Percentiles rank a stretch among this genome's conserved stretches.
Conservation (phyloP, 306 rosid species). For the Vigna hirtella region DNA sequence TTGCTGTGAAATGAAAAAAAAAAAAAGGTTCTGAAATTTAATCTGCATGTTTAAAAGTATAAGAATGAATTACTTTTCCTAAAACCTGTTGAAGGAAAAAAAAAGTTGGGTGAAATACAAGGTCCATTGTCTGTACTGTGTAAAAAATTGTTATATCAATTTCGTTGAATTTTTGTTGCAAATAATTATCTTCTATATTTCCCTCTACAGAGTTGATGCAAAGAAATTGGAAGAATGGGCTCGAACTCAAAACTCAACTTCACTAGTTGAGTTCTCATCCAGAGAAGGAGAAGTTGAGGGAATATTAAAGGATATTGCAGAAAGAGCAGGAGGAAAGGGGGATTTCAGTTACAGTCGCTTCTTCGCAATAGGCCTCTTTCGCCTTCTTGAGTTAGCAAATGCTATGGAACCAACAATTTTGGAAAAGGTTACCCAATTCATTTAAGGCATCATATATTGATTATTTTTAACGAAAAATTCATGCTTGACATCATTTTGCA, state of each 20-base stretch:
- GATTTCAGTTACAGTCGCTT: slow-evolving; percentile 94
- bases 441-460: slow-evolving; percentile 16
- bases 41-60: neutral
- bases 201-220: slow-evolving; percentile 73
- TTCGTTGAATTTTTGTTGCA: slow-evolving; percentile 26
- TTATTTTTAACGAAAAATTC: too few relatives aligned
- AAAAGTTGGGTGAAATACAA: neutral
- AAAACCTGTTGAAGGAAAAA: slow-evolving; percentile 1
- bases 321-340: slow-evolving; percentile 80
- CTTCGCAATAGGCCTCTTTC: slow-evolving; percentile 96
- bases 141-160: slow-evolving; percentile 5
- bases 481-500: too few relatives aligned
- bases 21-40: slow-evolving; percentile 11
- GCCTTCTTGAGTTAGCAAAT: slow-evolving; percentile 94
- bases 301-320: slow-evolving; percentile 80
- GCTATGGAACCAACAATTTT: slow-evolving; percentile 87
- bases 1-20: slow-evolving; percentile 22
- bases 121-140: neutral
- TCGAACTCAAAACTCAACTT: slow-evolving; percentile 72
- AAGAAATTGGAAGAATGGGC: slow-evolving; percentile 97
- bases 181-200: slow-evolving; percentile 37
- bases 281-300: slow-evolving; percentile 93
- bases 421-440: slow-evolving; percentile 69
- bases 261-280: slow-evolving; percentile 83
- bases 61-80: slow-evolving; percentile 24